A percentile compares a stretch with the other conserved stretches of the same genome.
Conservation (phyloP, 768 basidiomycete genomes). For the Leucogyrophana mollusca region DNA sequence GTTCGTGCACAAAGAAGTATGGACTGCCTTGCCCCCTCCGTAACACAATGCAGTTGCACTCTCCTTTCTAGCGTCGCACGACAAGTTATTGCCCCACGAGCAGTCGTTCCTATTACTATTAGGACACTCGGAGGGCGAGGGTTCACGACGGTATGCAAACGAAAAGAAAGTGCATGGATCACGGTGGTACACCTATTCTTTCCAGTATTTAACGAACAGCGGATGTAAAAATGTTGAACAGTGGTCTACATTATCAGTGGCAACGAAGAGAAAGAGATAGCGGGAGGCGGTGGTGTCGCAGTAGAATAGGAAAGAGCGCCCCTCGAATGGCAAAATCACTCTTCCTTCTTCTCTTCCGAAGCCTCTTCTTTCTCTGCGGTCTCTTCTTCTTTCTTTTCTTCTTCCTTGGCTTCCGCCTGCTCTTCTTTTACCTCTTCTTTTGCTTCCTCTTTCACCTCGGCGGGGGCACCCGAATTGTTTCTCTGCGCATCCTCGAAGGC, state of each 20-base stretch:
- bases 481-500: constrained; percentile 86
- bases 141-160: too few species aligned
- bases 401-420: constrained; percentile 24
- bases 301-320: constrained; percentile 7
- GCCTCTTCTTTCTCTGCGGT: constrained; percentile 22
- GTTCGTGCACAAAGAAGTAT: too few species aligned
- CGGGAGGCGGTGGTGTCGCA: constrained; percentile 7
- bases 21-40: too few species aligned
- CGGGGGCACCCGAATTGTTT: constrained; percentile 45
- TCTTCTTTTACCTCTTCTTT: constrained; percentile 21
- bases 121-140: too few species aligned
- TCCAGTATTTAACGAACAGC: neutral
- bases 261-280: constrained; percentile 7
- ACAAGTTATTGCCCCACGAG: too few species aligned
- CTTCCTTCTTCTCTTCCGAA: constrained; percentile 35
- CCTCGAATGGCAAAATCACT: constrained; percentile 8
- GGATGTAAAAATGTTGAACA: constrained; percentile 27
- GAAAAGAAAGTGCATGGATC: too few species aligned
- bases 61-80: too few species aligned
- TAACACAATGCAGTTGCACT: too few species aligned
- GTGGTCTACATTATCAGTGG: constrained; percentile 28
- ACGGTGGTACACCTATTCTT: too few species aligned
- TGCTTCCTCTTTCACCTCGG: constrained; percentile 21
- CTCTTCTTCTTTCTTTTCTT: constrained; percentile 26
- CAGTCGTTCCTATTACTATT: too few species aligned